Evolutionary conservation across 1,284 basidiomycete species (phyloP), one percentile per base, ranked within the genome.

Genomic region (Vanrija humicola): DNA sequence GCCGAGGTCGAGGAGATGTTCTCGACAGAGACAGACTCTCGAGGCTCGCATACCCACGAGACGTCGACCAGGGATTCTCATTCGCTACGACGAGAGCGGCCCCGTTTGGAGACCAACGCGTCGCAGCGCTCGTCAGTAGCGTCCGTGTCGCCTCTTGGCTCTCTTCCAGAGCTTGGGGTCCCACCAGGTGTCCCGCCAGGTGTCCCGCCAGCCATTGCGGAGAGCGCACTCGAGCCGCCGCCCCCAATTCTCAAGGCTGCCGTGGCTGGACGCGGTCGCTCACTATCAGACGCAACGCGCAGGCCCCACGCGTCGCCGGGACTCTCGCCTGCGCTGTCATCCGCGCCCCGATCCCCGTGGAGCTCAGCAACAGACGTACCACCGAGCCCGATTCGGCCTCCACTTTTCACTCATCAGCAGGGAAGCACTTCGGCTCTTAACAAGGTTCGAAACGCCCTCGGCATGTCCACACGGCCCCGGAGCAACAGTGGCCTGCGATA

Each of bases 401-500:
- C 34, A 15, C 34, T 34, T 5, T 34, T 34, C 34, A 34, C 34
- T 1, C 34, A 34, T 34, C 34, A 34, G 14, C 34, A 34, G 34
- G 34, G 34, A 34, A 34, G 34, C 34, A 34, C 34, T 5, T 34
- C 34, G 34, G 34, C 34, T 15, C 34, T 34, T 10, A 34, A 34
- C 34, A 34, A 34, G 14, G 34, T 34, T 34, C 34, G 34, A 34
- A 34, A 34, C 34, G 34, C 34, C 34, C 34, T 34, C 7, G 34
- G 34, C 34, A 34, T 34, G 61, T 34, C 34, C 34, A 34, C 23
- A 43, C 58, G 73, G 6, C 56, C 62, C 7, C 48, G 72, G 12
- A 71, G 70, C 53, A 68, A 64, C 45, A 71, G 69, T 48, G 46
- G 65, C 3, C 54, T 70, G 9, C 56, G 58, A 21, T 54, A 57